These are phyloP conservation scores for Podospora pseudoanserina DNA, from an alignment of 495 filamentous ascomycete species.

Conservation along the genomic window DNA sequence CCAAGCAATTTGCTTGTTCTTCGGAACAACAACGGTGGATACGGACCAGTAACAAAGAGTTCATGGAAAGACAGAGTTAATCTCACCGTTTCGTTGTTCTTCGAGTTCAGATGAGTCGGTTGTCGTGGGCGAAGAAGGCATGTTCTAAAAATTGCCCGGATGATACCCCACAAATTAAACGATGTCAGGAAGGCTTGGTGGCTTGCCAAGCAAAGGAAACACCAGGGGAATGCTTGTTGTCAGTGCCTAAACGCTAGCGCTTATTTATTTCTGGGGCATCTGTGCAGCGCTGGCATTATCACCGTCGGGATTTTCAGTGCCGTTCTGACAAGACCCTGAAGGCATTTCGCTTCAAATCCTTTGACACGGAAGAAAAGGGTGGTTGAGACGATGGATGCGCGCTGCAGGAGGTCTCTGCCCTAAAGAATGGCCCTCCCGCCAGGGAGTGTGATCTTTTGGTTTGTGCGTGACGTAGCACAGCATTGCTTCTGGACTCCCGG, in stretches of 20 bases:
- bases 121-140: neutral
- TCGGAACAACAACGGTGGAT: too few species aligned
- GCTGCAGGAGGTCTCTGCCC: neutral
- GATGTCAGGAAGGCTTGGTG: neutral
- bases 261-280: neutral
- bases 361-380: neutral
- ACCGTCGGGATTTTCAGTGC: slow-evolving; percentile 1
- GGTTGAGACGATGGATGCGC: neutral
- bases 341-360: neutral
- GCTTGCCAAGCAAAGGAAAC: neutral
- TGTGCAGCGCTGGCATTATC: neutral
- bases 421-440: neutral
- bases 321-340: neutral
- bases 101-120: too few species aligned
- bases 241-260: slow-evolving; percentile 3
- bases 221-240: neutral
- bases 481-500: neutral
- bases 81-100: neutral
- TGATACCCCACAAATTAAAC: neutral
- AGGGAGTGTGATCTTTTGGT: neutral
- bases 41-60: neutral
- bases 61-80: neutral
- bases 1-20: too few species aligned
- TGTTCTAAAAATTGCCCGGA: neutral
- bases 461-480: neutral